phyloP scores from a whole-genome alignment of 495 filamentous ascomycete genomes.

The Clavariopsis aquatica region DNA sequence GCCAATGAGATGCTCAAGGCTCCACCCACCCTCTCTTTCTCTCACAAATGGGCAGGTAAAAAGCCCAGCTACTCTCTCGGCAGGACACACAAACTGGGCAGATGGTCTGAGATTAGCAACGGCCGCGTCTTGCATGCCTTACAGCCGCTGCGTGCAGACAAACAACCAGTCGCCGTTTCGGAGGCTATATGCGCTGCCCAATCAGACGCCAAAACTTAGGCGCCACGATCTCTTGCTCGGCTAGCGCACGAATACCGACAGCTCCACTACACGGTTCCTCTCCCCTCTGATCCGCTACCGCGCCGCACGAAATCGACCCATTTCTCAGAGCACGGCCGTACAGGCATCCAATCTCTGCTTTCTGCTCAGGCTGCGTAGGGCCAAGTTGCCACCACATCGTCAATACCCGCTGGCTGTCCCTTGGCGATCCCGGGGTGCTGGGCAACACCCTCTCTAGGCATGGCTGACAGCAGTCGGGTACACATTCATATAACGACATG shows the following conservation, averaged over 20 bases:
- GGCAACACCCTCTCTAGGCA: background rate
- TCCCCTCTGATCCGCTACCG: background rate
- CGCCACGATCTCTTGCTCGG: constrained; percentile 2
- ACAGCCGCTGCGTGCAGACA: constrained; percentile 13
- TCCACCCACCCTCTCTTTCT: background rate
- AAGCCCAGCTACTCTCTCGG: background rate
- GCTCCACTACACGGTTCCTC: background rate
- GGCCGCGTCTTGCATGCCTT: constrained; percentile 5
- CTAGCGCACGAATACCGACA: constrained; percentile 7
- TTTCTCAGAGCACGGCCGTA: background rate
- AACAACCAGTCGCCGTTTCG: background rate
- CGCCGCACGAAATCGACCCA: background rate
- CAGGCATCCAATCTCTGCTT: background rate
- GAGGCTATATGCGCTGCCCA: constrained; percentile 15
- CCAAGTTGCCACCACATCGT: constrained; percentile 21
- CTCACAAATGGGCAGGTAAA: background rate
- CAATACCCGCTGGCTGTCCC: constrained; percentile 1
- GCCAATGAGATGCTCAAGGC: background rate
- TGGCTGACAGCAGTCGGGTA: constrained; percentile 2
- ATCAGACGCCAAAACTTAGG: constrained; percentile 4
- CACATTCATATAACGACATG: constrained; percentile 15
- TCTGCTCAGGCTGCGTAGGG: constrained; percentile 1
- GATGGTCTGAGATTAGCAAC: constrained; percentile 17
- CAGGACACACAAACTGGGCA: constrained; percentile 7
- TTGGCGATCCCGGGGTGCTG: background rate